These are phyloP conservation scores for Pistacia vera DNA, from an alignment of 345 rosid species.

Conservation along the genomic window DNA sequence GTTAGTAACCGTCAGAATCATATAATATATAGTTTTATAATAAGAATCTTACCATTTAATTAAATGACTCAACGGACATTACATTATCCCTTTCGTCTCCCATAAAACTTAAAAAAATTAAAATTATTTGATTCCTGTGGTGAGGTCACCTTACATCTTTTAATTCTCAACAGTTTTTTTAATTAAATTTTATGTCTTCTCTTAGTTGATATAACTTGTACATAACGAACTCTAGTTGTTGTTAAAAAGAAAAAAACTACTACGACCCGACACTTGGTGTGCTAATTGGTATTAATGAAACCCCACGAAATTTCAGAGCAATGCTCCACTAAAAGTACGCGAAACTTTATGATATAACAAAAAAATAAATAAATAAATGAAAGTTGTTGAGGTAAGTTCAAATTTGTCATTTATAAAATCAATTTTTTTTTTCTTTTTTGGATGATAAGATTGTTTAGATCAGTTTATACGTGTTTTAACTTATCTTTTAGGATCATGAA, in stretches of 20 bases:
- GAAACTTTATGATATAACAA: background rate
- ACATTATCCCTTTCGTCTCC: slow-evolving; percentile 9
- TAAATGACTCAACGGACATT: slow-evolving; percentile 24
- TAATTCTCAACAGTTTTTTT: background rate
- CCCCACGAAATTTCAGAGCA: slow-evolving; percentile 23
- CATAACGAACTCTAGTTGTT: background rate
- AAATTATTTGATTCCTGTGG: background rate
- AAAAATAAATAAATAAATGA: background rate
- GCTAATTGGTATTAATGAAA: slow-evolving; percentile 12
- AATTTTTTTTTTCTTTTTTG: no score
- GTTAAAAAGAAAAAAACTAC: no score
- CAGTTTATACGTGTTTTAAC: no score
- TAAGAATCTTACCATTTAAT: slow-evolving; percentile 12
- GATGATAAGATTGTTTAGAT: no score
- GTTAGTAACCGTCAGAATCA: slow-evolving; percentile 5
- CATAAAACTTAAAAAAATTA: background rate
- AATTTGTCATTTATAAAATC: background rate
- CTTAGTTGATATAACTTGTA: slow-evolving; percentile 4
- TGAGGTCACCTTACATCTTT: slow-evolving; percentile 12
- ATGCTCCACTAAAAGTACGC: slow-evolving; percentile 12
- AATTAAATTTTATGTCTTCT: background rate
- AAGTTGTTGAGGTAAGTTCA: slow-evolving; percentile 19
- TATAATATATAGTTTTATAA: background rate
- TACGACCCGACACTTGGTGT: slow-evolving; percentile 8
- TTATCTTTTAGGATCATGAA: no score